Evolutionary conservation across 768 basidiomycete species (phyloP), one percentile per base, ranked within the genome.

Genomic region (Tephrocybe sp.): DNA sequence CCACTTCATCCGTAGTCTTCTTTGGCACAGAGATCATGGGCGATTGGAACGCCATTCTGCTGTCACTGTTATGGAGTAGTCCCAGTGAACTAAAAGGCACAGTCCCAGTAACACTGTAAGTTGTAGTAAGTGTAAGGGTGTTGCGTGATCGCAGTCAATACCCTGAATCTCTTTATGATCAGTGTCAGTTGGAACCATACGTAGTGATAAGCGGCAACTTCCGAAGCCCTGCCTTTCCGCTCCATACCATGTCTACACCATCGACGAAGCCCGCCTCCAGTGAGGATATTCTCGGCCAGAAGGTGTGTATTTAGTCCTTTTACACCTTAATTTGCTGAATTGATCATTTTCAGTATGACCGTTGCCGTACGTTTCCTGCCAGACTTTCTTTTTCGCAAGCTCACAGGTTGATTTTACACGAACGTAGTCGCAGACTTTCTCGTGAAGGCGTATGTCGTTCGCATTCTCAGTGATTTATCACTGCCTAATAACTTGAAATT

Each of bases 1-100:
- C 97, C 23, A 96, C 94, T 59, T 98, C 96, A 14, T 93, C 88
- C 0, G 97, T 97, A n/a, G 81, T 75, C 78, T 99, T 99, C 75
- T 80, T 88, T 0, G 96, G 95, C 33, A 98, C 91, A 11, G 92
- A 81, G 56, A 96, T 87, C 80, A 92, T 88, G 11, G 93, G 93
- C 40, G 89, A 86, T 69, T 92, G 88, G 67, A 83, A 77, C 41
- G 86, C 80, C 86, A 89, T 89, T 11, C 36, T 42, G 44, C 28
- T 30, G n/a, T n/a, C n/a, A n/a, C 28, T 30, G 28, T 30, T n/a
- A n/a, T n/a, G n/a, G 28, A 17, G 25, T 24, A 26, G 6, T 2
- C 32, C 5, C 5, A 30, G 24, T 9, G 24, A 25, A 30, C 28
- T 30, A n/a, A n/a, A n/a, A n/a, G n/a, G n/a, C n/a, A n/a, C n/a